Evolutionary conservation across 345 rosid species (phyloP).

Genomic region (Syzygium aqueum): DNA sequence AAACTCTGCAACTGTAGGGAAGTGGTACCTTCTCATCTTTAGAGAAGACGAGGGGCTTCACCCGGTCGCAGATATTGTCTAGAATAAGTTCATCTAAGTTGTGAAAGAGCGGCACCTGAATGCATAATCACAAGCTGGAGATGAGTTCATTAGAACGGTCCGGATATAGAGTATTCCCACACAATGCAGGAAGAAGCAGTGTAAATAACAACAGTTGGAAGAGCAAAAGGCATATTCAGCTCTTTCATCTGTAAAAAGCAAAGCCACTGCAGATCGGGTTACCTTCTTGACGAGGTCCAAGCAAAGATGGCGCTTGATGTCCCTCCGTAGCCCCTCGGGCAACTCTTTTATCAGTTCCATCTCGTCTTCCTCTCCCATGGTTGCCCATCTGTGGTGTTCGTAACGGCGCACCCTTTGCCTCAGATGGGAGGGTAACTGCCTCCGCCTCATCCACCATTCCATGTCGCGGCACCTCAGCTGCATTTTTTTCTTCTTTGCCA

Average conservation of each 20-base stretch:
- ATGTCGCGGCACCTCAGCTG: conserved; percentile 73
- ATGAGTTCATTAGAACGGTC: not conserved
- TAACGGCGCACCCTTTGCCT: conserved; percentile 73
- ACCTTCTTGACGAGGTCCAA: conserved; percentile 80
- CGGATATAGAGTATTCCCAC: not conserved
- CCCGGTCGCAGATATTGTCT: conserved; percentile 90
- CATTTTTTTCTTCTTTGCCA: conserved; percentile 74
- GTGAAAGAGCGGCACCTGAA: conserved; percentile 75
- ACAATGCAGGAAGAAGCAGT: not conserved
- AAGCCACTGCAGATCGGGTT: not conserved
- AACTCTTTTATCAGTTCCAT: conserved; percentile 58
- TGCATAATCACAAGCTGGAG: not conserved
- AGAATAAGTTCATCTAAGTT: conserved; percentile 75
- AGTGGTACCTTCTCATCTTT: conserved; percentile 71
- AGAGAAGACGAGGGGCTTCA: conserved; percentile 61
- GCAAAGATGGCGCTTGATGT: conserved; percentile 80
- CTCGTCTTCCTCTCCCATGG: conserved; percentile 75
- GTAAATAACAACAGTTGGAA: not conserved
- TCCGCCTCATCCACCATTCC: conserved; percentile 93
- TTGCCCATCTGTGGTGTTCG: conserved; percentile 63
- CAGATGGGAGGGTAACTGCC: conserved; percentile 75
- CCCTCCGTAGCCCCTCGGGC: conserved; percentile 85
- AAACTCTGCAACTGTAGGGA: not conserved
- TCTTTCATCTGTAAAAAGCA: not conserved
- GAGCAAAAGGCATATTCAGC: not conserved